Base-by-base conservation (phyloP, 2,329 filamentous ascomycete species). In the Sarocladium brachiariae region DNA sequence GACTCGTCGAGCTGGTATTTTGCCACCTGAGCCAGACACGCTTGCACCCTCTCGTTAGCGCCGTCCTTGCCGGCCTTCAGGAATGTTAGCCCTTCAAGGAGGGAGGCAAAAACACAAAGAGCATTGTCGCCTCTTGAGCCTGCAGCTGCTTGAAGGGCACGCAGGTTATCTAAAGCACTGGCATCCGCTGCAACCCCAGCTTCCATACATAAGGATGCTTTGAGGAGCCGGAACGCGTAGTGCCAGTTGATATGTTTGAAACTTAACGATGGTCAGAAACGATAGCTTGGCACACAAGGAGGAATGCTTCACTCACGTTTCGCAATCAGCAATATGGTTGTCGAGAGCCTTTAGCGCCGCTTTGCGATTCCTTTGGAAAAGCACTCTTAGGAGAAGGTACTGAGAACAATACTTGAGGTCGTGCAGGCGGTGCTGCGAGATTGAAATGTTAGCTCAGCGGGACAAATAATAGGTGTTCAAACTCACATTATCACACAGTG, bases 321-420 rank as follows among this genome's bases (percentile, higher is more conserved):
- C 78, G 25, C 83, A 82, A 59, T 89, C 83, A 0, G 75, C 70
- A 41, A 90, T 86, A 39, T 85, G 76, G 23, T 76, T 76, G 60
- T 91, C 87, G 14, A 89, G 70, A 0, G 83, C 77, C 55, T 86
- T 90, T 59, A 90, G 72, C 1, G 86, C 85, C 1, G 86, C 86
- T 59, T 86, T 87, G 49, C 79, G 80, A 55, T 81, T 89, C 37
- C 81, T 78, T 58, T 85, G 83, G 57, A 84, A 87, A 52, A 88
- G 71, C 1, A 87, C 77, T 57, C 86, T 84, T 46, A 84, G 76
- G 52, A 86, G 78, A 14, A 89, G 70, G 61, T 89, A 87, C 56
- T 88, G 80, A 76, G 89, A 88, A 54, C 81, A 81, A 65, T 89
- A 89, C 63, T 88, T 89, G 34, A 90, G 66, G 57, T 91, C 87